These are phyloP conservation scores for Coelastrella sp. DNA, from an alignment of 139 green algal species.

Conservation along the genomic window DNA sequence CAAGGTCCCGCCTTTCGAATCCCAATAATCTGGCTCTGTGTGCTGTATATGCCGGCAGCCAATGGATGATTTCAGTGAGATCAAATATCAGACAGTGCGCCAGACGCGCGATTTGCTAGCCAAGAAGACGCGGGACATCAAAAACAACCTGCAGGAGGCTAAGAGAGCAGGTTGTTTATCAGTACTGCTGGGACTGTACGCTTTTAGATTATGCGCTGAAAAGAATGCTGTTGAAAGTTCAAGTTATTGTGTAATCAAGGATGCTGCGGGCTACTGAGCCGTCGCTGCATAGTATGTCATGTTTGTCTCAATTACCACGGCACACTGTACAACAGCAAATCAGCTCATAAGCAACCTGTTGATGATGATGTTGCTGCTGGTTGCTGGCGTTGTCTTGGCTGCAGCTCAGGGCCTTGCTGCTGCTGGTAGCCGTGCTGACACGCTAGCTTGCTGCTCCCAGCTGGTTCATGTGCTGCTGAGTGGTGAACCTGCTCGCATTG, in stretches of 20 bases:
- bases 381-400: not conserved
- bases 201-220: too few species aligned
- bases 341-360: too few species aligned
- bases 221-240: too few species aligned
- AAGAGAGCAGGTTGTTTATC: not conserved
- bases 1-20: not conserved
- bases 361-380: too few species aligned
- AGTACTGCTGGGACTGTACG: not conserved
- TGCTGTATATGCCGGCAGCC: too few species aligned
- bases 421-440: slow-evolving; percentile 4
- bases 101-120: not conserved
- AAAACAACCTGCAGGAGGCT: not conserved
- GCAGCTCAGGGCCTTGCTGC: not conserved
- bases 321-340: too few species aligned
- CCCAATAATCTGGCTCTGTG: not conserved
- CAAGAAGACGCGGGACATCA: not conserved
- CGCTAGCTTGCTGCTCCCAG: not conserved
- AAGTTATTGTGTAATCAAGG: too few species aligned
- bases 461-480: not conserved
- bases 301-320: too few species aligned
- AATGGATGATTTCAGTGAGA: not conserved
- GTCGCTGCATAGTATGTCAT: too few species aligned
- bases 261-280: too few species aligned
- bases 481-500: slow-evolving; percentile 29
- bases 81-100: not conserved